Conservation (phyloP, 2,329 filamentous ascomycete species). For the Cladosporium sp. region DNA sequence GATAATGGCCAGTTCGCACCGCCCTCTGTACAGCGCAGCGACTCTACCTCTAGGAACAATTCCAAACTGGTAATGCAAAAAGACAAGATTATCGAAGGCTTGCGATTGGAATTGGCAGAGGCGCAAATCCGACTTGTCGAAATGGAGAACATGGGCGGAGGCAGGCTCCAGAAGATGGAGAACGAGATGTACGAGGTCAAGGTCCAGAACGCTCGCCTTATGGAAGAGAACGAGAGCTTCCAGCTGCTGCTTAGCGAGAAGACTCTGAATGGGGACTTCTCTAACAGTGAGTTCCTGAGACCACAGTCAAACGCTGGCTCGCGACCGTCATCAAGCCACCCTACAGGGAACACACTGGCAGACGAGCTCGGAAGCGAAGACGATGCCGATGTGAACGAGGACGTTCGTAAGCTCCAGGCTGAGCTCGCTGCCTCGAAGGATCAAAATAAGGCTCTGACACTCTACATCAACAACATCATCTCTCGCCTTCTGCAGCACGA, state of each 20-base stretch:
- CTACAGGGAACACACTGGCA: slow-evolving; percentile 65
- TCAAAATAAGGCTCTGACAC: slow-evolving; percentile 92
- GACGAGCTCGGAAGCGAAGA: slow-evolving; percentile 77
- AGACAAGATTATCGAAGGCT: slow-evolving; percentile 90
- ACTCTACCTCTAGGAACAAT: slow-evolving; percentile 78
- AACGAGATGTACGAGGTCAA: slow-evolving; percentile 85
- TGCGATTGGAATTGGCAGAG: slow-evolving; percentile 89
- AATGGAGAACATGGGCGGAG: slow-evolving; percentile 88
- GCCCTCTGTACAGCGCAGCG: slow-evolving; percentile 80
- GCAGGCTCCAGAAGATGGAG: slow-evolving; percentile 85
- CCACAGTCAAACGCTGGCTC: slow-evolving; percentile 45
- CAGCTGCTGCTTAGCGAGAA: slow-evolving; percentile 92
- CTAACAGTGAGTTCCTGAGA: slow-evolving; percentile 25
- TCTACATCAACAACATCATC: slow-evolving; percentile 99
- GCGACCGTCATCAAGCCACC: slow-evolving; percentile 49
- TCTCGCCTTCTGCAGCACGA: slow-evolving; percentile 90
- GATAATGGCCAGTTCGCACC: slow-evolving; percentile 78
- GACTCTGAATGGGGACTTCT: slow-evolving; percentile 90
- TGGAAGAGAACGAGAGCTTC: slow-evolving; percentile 99
- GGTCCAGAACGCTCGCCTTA: slow-evolving; percentile 91
- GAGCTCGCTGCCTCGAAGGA: slow-evolving; percentile 82
- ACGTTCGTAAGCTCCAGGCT: slow-evolving; percentile 66
- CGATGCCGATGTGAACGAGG: slow-evolving; percentile 62
- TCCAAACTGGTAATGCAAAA: slow-evolving; percentile 91
- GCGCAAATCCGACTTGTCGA: slow-evolving; percentile 94